These are phyloP conservation scores for Pythium periplocum DNA, from an alignment of 352 stramenopile genomes.

Conservation along the genomic window DNA sequence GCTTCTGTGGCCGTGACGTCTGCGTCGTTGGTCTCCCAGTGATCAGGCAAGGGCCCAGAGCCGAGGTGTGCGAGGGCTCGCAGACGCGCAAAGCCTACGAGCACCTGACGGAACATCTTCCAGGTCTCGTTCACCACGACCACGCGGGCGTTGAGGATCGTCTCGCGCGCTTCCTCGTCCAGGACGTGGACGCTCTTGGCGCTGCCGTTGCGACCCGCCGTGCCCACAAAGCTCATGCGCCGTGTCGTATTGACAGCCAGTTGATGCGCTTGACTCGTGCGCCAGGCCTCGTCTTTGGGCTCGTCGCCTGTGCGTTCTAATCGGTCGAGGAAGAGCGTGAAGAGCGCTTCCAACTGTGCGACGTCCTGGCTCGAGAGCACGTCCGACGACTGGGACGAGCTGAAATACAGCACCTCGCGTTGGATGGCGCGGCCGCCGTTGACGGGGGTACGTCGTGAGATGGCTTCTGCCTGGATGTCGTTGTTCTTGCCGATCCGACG, in stretches of 20 bases:
- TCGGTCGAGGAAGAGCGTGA: constrained; percentile 49
- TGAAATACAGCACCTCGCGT: constrained; percentile 44
- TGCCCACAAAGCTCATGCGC: constrained; percentile 18
- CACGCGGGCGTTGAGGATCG: constrained; percentile 17
- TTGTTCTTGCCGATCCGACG: constrained; percentile 54
- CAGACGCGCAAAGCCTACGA: constrained; percentile 54
- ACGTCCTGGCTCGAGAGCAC: constrained; percentile 62
- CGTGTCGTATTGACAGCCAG: not conserved
- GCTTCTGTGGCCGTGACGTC: too few species aligned
- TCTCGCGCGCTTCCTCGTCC: constrained; percentile 27
- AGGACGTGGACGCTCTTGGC: constrained; percentile 14
- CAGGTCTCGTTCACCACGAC: constrained; percentile 58
- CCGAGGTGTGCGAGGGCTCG: constrained; percentile 43
- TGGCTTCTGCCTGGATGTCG: constrained; percentile 49
- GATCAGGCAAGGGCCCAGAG: constrained; percentile 53
- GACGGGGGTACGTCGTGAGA: constrained; percentile 14
- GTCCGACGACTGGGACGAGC: constrained; percentile 33
- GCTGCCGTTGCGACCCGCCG: not conserved
- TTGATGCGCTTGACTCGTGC: not conserved
- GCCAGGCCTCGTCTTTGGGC: constrained; percentile 12
- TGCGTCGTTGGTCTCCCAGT: constrained; percentile 24
- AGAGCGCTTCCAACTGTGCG: constrained; percentile 50
- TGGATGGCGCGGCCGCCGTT: constrained; percentile 13
- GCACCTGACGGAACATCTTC: constrained; percentile 69
- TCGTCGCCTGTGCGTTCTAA: constrained; percentile 35